These are phyloP conservation scores for Cryptosporidium ubiquitum DNA, from an alignment of 169 alveolate species.

Conservation along the genomic window DNA sequence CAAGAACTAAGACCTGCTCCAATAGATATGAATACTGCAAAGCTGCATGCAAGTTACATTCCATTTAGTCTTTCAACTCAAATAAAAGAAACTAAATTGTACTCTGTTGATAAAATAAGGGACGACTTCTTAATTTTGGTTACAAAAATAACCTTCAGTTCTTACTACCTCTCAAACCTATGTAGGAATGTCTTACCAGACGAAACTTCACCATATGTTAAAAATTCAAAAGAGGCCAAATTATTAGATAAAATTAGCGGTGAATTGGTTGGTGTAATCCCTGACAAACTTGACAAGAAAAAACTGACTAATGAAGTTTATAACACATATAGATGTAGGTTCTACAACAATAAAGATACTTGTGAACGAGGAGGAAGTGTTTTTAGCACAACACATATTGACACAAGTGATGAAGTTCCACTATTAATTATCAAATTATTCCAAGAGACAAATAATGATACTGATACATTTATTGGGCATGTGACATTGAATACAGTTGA, in stretches of 20 bases:
- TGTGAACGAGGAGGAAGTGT: conserved; percentile 69
- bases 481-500: conserved; percentile 66
- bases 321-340: conserved; percentile 66
- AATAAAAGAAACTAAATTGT: conserved; percentile 16
- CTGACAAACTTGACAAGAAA: conserved; percentile 54
- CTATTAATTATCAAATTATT: conserved; percentile 47
- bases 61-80: conserved; percentile 68
- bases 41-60: conserved; percentile 69
- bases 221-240: conserved; percentile 61
- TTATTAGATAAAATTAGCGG: conserved; percentile 64
- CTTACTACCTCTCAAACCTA: conserved; percentile 40
- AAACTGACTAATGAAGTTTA: conserved; percentile 52
- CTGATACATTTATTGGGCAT: conserved; percentile 65
- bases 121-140: conserved; percentile 39
- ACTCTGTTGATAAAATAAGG: conserved; percentile 51
- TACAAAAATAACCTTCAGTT: conserved; percentile 64
- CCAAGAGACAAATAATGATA: conserved; percentile 33
- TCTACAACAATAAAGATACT: conserved; percentile 32
- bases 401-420: conserved; percentile 75
- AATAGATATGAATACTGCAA: conserved; percentile 23
- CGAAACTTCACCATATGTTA: conserved; percentile 67
- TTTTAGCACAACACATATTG: conserved; percentile 59
- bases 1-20: conserved; percentile 61
- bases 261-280: conserved; percentile 53
- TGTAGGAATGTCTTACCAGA: conserved; percentile 63